Percentiles rank a stretch among this genome's conserved stretches.
These are phyloP conservation scores for Neonectria faginata DNA, from an alignment of 2,329 filamentous ascomycete species.

Conservation along the genomic window DNA sequence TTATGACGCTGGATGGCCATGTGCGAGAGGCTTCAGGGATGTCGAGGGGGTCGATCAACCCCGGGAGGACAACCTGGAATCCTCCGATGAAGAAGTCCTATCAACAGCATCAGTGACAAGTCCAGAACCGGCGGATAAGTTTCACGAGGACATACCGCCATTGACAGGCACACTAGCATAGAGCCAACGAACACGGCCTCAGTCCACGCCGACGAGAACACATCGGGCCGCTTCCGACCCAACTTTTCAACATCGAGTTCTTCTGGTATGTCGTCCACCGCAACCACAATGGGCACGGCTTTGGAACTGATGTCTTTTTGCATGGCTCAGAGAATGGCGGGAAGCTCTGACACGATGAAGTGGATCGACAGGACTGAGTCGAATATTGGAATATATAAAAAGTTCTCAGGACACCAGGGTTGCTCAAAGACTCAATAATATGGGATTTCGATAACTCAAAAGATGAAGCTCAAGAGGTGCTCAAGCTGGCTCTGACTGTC, in stretches of 20 bases:
- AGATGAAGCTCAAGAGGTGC: conserved; percentile 5
- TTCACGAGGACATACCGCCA: conserved; percentile 58
- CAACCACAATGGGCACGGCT: neutral
- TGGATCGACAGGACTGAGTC: neutral
- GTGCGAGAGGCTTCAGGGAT: conserved; percentile 71
- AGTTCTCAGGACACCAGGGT: neutral
- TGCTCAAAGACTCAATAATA: neutral
- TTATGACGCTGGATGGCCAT: conserved; percentile 73
- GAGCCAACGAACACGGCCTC: conserved; percentile 71
- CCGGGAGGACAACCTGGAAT: conserved; percentile 77
- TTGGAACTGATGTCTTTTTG: neutral
- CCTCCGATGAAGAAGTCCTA: conserved; percentile 80
- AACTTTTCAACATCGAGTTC: conserved; percentile 62
- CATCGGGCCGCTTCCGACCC: conserved; percentile 68
- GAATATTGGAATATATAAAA: neutral
- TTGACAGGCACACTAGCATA: conserved; percentile 68
- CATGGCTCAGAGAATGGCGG: neutral
- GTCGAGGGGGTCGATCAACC: conserved; percentile 68
- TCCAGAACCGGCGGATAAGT: neutral
- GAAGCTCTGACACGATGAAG: neutral
- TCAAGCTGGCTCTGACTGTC: conserved; percentile 2
- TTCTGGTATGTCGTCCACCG: conserved; percentile 30
- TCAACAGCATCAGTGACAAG: neutral
- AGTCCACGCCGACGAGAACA: conserved; percentile 62
- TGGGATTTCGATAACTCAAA: conserved; percentile 14